phyloP scores from a whole-genome alignment of 2,329 filamentous ascomycete species.

The Hypomyces rosellus region DNA sequence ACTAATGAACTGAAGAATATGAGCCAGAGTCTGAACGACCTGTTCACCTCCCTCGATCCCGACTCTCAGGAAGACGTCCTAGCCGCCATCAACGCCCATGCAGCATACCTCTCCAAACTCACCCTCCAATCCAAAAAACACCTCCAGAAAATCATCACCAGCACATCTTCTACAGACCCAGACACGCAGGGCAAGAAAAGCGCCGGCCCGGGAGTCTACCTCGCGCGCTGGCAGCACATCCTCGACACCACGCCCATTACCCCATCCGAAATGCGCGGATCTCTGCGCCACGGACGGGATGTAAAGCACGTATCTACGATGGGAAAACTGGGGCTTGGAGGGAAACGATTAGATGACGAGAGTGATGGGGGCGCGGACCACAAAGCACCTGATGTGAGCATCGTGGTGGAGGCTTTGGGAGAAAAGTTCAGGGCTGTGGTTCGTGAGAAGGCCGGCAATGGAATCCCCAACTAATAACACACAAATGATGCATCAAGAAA shows the following conservation, averaged over 20 bases:
- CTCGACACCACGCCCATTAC: constrained; percentile 65
- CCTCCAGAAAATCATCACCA: constrained; percentile 50
- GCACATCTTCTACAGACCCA: constrained; percentile 19
- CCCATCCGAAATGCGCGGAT: constrained; percentile 39
- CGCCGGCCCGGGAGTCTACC: constrained; percentile 64
- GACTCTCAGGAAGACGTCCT: constrained; percentile 41
- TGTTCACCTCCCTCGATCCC: constrained; percentile 41
- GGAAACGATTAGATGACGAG: constrained; percentile 12
- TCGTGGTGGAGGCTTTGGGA: constrained; percentile 25
- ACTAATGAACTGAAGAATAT: constrained; percentile 33
- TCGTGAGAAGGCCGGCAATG: constrained; percentile 24
- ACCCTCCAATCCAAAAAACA: constrained; percentile 46
- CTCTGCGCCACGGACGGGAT: constrained; percentile 47
- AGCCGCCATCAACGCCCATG: constrained; percentile 52
- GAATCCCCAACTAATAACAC: too few relatives aligned
- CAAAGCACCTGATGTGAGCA: constrained; percentile 23
- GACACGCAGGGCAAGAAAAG: constrained; percentile 7
- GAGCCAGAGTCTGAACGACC: constrained; percentile 31
- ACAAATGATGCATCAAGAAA: too few relatives aligned
- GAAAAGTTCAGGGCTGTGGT: constrained; percentile 40
- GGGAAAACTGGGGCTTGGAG: constrained; percentile 37
- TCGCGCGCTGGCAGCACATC: constrained; percentile 65
- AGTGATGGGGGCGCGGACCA: background rate
- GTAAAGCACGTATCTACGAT: constrained; percentile 38
- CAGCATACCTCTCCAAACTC: constrained; percentile 51